Evolutionary conservation across 345 rosid genomes (phyloP).

Genomic region (Pistacia integerrima): DNA sequence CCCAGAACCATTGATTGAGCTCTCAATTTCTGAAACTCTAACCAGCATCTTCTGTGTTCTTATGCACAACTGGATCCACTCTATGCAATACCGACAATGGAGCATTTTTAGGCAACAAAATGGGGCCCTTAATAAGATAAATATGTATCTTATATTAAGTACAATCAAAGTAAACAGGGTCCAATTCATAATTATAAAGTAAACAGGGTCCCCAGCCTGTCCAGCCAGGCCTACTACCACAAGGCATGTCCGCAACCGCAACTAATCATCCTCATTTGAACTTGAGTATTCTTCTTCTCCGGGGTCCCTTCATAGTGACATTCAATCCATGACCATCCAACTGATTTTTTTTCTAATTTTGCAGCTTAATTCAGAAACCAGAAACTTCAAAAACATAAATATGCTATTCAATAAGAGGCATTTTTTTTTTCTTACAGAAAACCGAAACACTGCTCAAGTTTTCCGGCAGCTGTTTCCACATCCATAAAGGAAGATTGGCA

Average conservation of each 20-base stretch:
- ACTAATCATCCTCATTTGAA: background rate
- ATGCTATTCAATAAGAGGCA: conserved; percentile 9
- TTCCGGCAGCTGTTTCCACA: conserved; percentile 25
- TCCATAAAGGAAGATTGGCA: conserved; percentile 2
- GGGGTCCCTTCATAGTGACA: background rate
- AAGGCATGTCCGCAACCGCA: conserved; percentile 11
- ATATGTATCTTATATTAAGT: background rate
- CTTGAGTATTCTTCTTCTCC: background rate
- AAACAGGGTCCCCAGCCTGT: background rate
- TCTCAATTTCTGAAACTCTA: background rate
- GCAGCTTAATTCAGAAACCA: background rate
- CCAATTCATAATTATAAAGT: background rate
- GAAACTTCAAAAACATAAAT: background rate
- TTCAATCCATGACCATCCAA: background rate
- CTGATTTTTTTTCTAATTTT: background rate
- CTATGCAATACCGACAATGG: background rate
- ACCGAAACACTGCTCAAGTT: conserved; percentile 25
- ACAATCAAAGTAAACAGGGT: background rate
- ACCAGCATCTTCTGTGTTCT: background rate
- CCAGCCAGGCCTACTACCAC: background rate
- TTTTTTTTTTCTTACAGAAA: conserved; percentile 5
- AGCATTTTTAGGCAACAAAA: background rate
- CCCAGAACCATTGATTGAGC: background rate
- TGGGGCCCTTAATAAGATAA: background rate
- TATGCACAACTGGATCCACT: background rate